Base-by-base conservation (phyloP, 2,329 filamentous ascomycete genomes). In the Alternaria novae-zelandiae region DNA sequence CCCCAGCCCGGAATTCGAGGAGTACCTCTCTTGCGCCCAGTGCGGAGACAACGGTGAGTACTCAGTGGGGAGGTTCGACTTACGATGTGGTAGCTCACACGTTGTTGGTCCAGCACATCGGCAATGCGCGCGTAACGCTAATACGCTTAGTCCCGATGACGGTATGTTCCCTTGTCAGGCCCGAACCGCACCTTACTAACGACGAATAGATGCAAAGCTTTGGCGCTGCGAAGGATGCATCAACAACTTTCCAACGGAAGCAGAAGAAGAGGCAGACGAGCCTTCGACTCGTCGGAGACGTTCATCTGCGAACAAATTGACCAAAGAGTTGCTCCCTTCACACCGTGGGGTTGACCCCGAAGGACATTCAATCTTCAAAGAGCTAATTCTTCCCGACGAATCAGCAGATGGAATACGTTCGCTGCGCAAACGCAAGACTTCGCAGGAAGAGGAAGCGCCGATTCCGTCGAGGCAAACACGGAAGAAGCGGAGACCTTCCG, bases 41-140 rank as follows among this genome's bases (percentile, higher is more conserved):
- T 98, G 95, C 80, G 90, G 90, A 69, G 91, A 95, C 76, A 91
- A 93, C 80, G 90, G 94, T 97, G 84, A 81, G 92, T 88, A 50
- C 49, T 61, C 36, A 47, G 41, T 44, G 26, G 46, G 64, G 63
- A 20, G 60, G 65, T 67, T 57, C 70, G 74, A 65, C 74, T 67
- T 69, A 82, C 61, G 58, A 44, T 64, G 67, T 67, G 73, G 77
- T 67, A 61, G 67, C 77, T 80, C 76, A 78, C 75, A 83, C 83
- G 78, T 65, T 81, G 79, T 81, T 74, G 76, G 77, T 83, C 77
- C 83, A 97, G 95, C 94, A 75, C 95, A 98, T 84, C 90, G 91
- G 79, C 91, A 96, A 86, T 97, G 95, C 82, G 94, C 93, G 62
- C 89, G 91, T 76, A 88, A 91, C 77, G 87, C 88, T 77, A 87